Base-by-base conservation (phyloP, 177 flowering plant genomes). In the Vitis hybrid region DNA sequence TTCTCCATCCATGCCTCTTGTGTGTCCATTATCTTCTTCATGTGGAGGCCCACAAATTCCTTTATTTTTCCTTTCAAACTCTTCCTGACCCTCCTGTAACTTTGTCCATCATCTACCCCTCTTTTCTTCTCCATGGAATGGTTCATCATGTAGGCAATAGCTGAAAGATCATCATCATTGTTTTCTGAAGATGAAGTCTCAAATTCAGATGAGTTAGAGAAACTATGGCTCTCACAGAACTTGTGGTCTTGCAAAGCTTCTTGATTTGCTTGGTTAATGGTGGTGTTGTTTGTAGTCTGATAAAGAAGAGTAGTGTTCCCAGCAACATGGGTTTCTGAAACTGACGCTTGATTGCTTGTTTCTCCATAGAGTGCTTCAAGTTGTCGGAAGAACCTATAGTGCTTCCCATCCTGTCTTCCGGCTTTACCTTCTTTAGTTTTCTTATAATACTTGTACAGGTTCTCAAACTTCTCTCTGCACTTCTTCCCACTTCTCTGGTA, bases 1-100 rank as follows among this genome's bases (percentile, higher is more conserved):
- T 81, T 94, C 67, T 89, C 97, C 74, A 92, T 59, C 97, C 94
- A 92, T 0, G 80, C 84, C 74, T 94, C 97, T 80, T 95, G 98
- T 47, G 76, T 86, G 67, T 89, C 97, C 77, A 91, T 85, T 6
- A 95, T 8, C 74, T 80, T 89, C 81, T 77, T 88, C 94, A 95
- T 92, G 62, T 89, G 89, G 2, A 68, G 63, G 58, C 90, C 94
- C 8, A 95, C 76, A 66, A 89, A 89, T 2, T 87, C 90, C 65
- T 74, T 85, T 4, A 95, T 78, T 81, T 95, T 91, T 0, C 69
- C 81, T 75, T 85, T 91, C 98, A 97, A 92, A 33, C 85, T 81
- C 76, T 65, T 81, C 24, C 79, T 79, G 1, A 81, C 77, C 68
- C 77, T 81, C 60, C 77, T 72, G 38, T 12, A 17, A 28, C 70